A percentile compares a stretch with the other conserved stretches of the same genome.
These are phyloP conservation scores for Polyplosphaeria fusca DNA, from an alignment of 495 filamentous ascomycete species.

Conservation along the genomic window DNA sequence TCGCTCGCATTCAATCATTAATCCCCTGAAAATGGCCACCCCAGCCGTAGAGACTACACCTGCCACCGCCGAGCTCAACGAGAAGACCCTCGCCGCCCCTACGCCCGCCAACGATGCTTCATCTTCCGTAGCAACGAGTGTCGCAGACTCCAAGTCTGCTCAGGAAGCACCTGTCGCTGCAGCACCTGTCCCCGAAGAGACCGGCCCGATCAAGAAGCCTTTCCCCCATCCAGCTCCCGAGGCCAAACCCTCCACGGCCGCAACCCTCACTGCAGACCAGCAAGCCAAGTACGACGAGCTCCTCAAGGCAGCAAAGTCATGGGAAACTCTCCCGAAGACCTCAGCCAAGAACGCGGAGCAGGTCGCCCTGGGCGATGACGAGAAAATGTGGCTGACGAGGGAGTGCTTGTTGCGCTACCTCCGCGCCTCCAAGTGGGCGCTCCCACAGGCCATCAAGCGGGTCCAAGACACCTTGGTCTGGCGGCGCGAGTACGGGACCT, in stretches of 20 bases:
- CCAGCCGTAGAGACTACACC: neutral
- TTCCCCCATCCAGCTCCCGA: slow-evolving; percentile 59
- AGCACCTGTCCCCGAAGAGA: slow-evolving; percentile 38
- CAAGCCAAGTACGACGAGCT: slow-evolving; percentile 75
- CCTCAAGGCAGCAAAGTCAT: slow-evolving; percentile 61
- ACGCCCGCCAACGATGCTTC: neutral
- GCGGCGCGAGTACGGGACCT: slow-evolving; percentile 80
- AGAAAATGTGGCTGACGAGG: slow-evolving; percentile 84
- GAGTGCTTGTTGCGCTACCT: slow-evolving; percentile 93
- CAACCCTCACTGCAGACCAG: slow-evolving; percentile 70
- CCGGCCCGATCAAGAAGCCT: slow-evolving; percentile 63
- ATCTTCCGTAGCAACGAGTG: neutral
- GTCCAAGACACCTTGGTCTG: slow-evolving; percentile 77
- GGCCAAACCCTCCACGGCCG: slow-evolving; percentile 51
- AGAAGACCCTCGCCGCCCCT: slow-evolving; percentile 4
- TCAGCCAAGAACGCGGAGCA: slow-evolving; percentile 56
- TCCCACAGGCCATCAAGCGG: slow-evolving; percentile 69
- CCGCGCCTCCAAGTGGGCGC: slow-evolving; percentile 87
- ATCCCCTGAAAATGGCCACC: slow-evolving; percentile 4
- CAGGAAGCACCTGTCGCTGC: no score
- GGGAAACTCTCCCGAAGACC: slow-evolving; percentile 66
- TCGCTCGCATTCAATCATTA: neutral
- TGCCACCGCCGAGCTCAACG: neutral
- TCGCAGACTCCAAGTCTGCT: neutral
- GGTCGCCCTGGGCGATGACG: slow-evolving; percentile 68